Conservation (phyloP, 306 rosid genomes). For the Trifolium fragiferum region DNA sequence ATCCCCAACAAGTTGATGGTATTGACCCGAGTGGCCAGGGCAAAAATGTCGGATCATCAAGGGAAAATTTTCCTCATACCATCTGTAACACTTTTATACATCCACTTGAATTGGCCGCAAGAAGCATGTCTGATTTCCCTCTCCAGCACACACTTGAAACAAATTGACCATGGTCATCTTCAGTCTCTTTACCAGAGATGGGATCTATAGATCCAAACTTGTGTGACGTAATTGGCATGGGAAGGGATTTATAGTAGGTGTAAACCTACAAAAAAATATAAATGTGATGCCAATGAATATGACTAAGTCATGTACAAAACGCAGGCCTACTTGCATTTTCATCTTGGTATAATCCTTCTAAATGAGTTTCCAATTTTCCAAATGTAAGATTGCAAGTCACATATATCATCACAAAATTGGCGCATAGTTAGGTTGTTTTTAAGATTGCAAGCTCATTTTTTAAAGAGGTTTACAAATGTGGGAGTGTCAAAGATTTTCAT, state of each 20-base stretch:
- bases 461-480: too few species aligned
- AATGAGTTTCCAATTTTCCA: neutral
- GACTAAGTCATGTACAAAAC: conserved; percentile 14
- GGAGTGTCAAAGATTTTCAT: too few species aligned
- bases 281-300: conserved; percentile 1
- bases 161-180: conserved; percentile 81
- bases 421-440: neutral
- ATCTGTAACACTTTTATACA: conserved; percentile 84
- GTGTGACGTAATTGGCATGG: conserved; percentile 84
- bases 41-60: conserved; percentile 20
- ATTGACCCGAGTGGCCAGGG: conserved; percentile 38
- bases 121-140: conserved; percentile 81
- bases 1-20: conserved; percentile 33
- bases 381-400: conserved; percentile 1
- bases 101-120: conserved; percentile 94
- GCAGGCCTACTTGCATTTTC: conserved; percentile 13
- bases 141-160: conserved; percentile 98
- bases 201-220: conserved; percentile 89
- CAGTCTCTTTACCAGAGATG: conserved; percentile 82
- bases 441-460: too few species aligned
- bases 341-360: conserved; percentile 21
- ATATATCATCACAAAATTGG: neutral
- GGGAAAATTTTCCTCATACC: conserved; percentile 53
- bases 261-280: conserved; percentile 65
- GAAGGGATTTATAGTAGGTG: conserved; percentile 81